Percentiles rank a stretch among this genome's conserved stretches.
Evolutionary conservation across 2,329 filamentous ascomycete genomes (phyloP).

Genomic region (Dothistroma pini): DNA sequence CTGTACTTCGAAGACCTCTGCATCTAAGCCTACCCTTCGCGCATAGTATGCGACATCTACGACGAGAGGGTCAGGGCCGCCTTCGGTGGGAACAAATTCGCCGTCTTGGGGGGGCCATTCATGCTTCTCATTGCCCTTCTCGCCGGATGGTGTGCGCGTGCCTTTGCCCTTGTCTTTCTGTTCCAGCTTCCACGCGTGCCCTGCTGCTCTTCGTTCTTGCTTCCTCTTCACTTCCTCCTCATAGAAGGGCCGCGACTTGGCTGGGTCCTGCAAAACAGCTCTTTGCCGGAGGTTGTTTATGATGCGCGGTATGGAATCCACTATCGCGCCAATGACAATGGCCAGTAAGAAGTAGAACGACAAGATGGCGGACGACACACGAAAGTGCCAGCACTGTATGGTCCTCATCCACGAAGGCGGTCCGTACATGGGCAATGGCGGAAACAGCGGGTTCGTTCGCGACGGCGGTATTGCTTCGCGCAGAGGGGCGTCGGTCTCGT

Average conservation of each 20-base stretch:
- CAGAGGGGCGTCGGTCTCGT: conserved; percentile 42
- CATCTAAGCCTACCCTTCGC: conserved; percentile 77
- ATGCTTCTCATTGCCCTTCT: conserved; percentile 37
- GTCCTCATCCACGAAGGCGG: conserved; percentile 64
- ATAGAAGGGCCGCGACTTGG: conserved; percentile 63
- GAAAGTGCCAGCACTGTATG: conserved; percentile 63
- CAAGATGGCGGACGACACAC: conserved; percentile 66
- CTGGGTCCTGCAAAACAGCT: conserved; percentile 58
- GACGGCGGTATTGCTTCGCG: conserved; percentile 54
- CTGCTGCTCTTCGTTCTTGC: conserved; percentile 54
- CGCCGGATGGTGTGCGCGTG: conserved; percentile 43
- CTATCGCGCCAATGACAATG: conserved; percentile 70
- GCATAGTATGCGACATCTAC: conserved; percentile 86
- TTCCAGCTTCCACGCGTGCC: conserved; percentile 58
- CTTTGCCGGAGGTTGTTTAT: conserved; percentile 50
- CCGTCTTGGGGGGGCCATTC: conserved; percentile 35
- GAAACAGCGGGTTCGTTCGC: conserved; percentile 76
- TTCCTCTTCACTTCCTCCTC: conserved; percentile 65
- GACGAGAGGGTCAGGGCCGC: conserved; percentile 71
- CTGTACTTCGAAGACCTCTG: conserved; percentile 78
- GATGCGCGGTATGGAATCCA: conserved; percentile 60
- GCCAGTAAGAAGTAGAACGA: conserved; percentile 73
- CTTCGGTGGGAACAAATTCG: conserved; percentile 71
- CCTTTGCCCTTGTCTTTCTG: conserved; percentile 40
- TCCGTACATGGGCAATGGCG: conserved; percentile 76